phyloP scores from a whole-genome alignment of 2,329 filamentous ascomycete species.

The Leptographium wingfieldii region DNA sequence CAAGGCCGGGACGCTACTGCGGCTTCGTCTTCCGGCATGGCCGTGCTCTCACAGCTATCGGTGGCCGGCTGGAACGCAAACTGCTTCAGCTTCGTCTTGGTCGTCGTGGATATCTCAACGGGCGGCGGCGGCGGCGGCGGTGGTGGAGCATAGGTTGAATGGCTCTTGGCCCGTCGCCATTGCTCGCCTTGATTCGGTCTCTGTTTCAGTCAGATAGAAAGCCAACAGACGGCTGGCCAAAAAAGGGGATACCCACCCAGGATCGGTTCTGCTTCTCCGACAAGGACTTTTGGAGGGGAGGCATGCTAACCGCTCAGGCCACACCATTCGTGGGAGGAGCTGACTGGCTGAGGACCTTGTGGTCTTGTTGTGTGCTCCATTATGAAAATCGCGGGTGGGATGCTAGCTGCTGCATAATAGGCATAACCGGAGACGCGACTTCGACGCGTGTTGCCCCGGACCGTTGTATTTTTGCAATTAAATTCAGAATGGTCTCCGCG shows the following conservation, averaged over 20 bases:
- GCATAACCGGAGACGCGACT: background rate
- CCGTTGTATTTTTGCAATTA: too few species aligned
- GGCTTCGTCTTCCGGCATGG: background rate
- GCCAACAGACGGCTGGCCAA: background rate
- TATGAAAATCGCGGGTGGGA: background rate
- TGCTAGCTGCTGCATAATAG: background rate
- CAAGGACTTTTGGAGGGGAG: constrained; percentile 25
- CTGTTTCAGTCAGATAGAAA: constrained; percentile 11
- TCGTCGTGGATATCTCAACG: constrained; percentile 41
- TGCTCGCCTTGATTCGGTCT: constrained; percentile 24
- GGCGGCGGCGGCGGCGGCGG: constrained; percentile 24
- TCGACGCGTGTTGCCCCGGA: background rate
- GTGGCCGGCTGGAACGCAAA: constrained; percentile 19
- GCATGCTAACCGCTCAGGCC: constrained; percentile 17
- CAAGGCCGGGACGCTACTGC: background rate
- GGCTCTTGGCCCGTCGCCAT: constrained; percentile 43
- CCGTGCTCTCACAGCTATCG: background rate
- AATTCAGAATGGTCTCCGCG: too few species aligned
- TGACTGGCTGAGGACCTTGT: too few species aligned
- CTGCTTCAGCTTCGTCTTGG: constrained; percentile 46
- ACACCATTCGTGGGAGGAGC: too few species aligned
- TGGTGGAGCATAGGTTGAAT: constrained; percentile 26
- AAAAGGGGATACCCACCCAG: constrained; percentile 4
- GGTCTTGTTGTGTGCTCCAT: background rate
- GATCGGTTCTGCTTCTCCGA: constrained; percentile 22